These are phyloP conservation scores for Acer yangbiense DNA, from an alignment of 345 rosid genomes.

Conservation along the genomic window DNA sequence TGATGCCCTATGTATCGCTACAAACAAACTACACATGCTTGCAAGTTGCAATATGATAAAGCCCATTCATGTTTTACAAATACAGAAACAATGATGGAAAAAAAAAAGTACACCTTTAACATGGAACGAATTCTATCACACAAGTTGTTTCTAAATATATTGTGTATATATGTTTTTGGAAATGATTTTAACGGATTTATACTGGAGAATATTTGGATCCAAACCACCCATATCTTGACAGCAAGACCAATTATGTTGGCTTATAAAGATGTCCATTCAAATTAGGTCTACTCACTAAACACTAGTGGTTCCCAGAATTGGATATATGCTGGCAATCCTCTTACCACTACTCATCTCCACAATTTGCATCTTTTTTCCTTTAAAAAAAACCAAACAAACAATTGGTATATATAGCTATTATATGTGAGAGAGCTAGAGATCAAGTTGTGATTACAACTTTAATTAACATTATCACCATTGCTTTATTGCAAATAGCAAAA, in stretches of 20 bases:
- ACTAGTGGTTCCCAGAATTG: background rate
- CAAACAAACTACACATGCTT: background rate
- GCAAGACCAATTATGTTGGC: background rate
- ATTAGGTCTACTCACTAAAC: background rate
- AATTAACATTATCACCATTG: background rate
- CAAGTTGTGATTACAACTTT: background rate
- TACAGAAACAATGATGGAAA: background rate
- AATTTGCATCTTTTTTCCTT: background rate
- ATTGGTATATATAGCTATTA: background rate
- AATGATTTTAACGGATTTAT: too few relatives aligned
- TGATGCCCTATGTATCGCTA: background rate
- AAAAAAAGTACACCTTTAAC: background rate
- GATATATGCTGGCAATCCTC: background rate
- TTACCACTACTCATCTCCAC: background rate
- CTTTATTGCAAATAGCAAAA: background rate
- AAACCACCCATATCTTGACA: background rate
- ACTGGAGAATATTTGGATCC: background rate
- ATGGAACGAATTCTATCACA: background rate
- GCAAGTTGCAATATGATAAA: conserved; percentile 19
- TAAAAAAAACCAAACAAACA: background rate
- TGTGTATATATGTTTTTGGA: too few relatives aligned
- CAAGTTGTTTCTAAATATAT: background rate
- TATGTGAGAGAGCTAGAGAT: too few relatives aligned
- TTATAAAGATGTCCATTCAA: background rate
- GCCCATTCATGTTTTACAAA: background rate